Evolutionary conservation across 164 flowering plant genomes (phyloP).

Genomic region (Kalanchoe fedtschenkoi): DNA sequence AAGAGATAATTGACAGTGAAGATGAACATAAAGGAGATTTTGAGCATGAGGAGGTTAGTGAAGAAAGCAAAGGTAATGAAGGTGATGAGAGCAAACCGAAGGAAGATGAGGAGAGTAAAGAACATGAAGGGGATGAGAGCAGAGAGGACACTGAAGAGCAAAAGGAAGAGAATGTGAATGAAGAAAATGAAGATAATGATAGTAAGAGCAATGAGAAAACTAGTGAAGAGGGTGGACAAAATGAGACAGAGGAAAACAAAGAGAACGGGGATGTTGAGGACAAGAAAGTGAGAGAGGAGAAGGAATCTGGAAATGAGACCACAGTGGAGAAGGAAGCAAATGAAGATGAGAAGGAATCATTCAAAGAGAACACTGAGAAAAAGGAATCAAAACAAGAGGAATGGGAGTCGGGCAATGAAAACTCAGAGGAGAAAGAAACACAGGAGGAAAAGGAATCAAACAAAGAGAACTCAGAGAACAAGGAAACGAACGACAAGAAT

Average conservation of each 20-base stretch:
- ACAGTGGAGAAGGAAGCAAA: not conserved
- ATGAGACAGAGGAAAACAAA: slow-evolving; percentile 1
- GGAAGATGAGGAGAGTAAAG: not conserved
- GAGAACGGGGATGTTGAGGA: not conserved
- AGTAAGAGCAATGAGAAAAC: not conserved
- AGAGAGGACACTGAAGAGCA: slow-evolving; percentile 3
- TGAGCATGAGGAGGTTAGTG: slow-evolving; percentile 5
- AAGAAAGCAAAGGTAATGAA: slow-evolving; percentile 9
- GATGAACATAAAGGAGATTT: not conserved
- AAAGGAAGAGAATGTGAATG: slow-evolving; percentile 4
- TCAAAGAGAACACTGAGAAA: not conserved
- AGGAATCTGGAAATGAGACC: not conserved
- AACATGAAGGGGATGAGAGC: not conserved
- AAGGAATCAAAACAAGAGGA: not conserved
- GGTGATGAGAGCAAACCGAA: slow-evolving; percentile 4
- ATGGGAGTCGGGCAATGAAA: not conserved
- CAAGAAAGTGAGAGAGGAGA: not conserved
- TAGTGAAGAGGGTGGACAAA: slow-evolving; percentile 7
- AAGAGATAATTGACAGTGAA: slow-evolving; percentile 1
- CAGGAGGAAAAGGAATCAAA: not conserved
- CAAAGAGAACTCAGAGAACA: not conserved
- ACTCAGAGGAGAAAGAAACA: not conserved
- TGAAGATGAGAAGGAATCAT: not conserved
- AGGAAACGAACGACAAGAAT: not conserved
- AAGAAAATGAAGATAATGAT: not conserved